Base-by-base conservation (phyloP, 768 basidiomycete species). In the Lyophyllum shimeji region DNA sequence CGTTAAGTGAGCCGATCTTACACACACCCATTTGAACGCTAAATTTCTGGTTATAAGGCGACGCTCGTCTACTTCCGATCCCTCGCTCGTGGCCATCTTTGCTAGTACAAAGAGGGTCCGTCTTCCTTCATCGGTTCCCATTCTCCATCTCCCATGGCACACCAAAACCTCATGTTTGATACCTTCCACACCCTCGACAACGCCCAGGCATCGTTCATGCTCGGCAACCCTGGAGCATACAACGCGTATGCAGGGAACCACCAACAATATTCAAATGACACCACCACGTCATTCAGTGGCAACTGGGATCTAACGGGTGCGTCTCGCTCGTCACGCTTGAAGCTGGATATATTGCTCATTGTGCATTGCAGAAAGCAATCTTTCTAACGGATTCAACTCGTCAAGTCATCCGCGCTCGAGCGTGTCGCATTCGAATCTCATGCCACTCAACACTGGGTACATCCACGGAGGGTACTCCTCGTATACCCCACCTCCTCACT, bases 31-130 rank as follows among this genome's bases (percentile, higher is more conserved):
- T 58, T 55, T 60, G 50, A 54, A 56, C 42, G 27, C 47, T 49
- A 50, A 55, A 59, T 31, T 60, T 45, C 46, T 37, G 45, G 40
- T 52, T 58, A 62, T 58, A 65, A 60, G n/a, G 50, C 56, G 54
- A 61, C 33, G 44, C 44, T 45, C 33, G 34, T 50, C 48, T 44
- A 52, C 31, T 46, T 17, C 52, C 21, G 50, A 49, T 34, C 44
- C 25, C 20, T 20, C 52, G 29, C 29, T 29, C 29, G 29, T 29
- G 29, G 9, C 29, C 29, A 29, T 29, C 29, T 29, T 29, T 29
- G 29, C 29, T n/a, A 43, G 47, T 58, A 55, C 48, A 58, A 55
- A 53, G 46, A 53, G 44, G 43, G 23, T 37, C 52, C 34, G 25
- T 15, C 29, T 29, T 53, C 27, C 40, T 52, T 47, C 50, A n/a